Base-by-base conservation (phyloP, 2,329 filamentous ascomycete species). In the Fusarium euwallaceae region DNA sequence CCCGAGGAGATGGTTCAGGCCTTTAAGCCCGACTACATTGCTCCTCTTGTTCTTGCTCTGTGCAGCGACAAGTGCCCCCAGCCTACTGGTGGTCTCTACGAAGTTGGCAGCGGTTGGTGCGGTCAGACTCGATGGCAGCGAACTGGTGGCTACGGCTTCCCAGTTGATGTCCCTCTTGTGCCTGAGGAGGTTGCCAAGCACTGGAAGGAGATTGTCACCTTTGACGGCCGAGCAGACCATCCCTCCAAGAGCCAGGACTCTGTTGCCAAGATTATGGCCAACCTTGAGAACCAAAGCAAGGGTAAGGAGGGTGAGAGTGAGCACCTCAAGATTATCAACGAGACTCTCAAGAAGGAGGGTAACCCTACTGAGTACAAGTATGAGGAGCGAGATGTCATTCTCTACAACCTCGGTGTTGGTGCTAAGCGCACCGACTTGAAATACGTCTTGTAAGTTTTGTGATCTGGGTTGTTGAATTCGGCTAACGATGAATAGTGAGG, bases 1-100 rank as follows among this genome's bases (percentile, higher is more conserved):
- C 97, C 97, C 34, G 95, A 98, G 85, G 97, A 99, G 87, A 92
- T 98, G 87, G 95, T 99, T 20, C 95, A 98, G 87, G 96, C 97
- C 55, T 98, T 99, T 89, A 99, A 98, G 92, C 97, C 97, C 70
- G 96, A 98, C 82, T 98, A 98, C 85, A 95, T 99, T 83, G 97
- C 97, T 63, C 97, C 97, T 71, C 87, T 98, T 41, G 95, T 99
- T 61, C 91, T 96, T 65, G 91, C 95, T 51, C 93, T 99, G 67
- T 88, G 84, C 84, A 94, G 92, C 82, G 97, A 99, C 86, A 94
- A 94, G 86, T 92, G 95, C 63, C 96, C 97, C 32, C 90, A 93
- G 80, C 90, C 92, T 17, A 98, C 95, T 67, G 96, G 96, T 75
- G 93, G 92, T 63, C 89, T 99, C 58, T 99, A 95, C 86, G 97